Conservation (phyloP, 2,329 filamentous ascomycete species). For the Dactylellina cionopaga region DNA sequence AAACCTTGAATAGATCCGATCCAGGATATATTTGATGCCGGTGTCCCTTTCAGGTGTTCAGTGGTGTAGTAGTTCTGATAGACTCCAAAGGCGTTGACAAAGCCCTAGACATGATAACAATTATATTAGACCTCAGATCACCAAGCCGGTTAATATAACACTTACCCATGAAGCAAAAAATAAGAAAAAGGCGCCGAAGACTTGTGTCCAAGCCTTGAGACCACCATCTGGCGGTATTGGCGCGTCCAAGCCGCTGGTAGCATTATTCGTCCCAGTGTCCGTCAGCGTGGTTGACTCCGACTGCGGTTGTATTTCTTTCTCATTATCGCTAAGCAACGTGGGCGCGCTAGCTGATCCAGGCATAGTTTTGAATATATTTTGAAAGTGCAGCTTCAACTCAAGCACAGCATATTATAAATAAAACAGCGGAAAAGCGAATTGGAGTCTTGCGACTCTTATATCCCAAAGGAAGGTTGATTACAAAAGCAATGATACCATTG, state of each 20-base stretch:
- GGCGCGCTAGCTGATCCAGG: conserved; percentile 12
- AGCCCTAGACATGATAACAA: conserved; percentile 56
- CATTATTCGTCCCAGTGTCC: conserved; percentile 1
- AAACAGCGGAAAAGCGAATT: background rate
- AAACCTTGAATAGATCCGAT: conserved; percentile 65
- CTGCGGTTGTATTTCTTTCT: conserved; percentile 21
- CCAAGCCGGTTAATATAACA: background rate
- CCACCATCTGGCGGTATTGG: conserved; percentile 63
- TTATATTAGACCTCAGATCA: too few relatives aligned
- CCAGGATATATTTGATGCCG: conserved; percentile 61
- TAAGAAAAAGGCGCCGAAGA: conserved; percentile 65
- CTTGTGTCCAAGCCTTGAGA: conserved; percentile 68
- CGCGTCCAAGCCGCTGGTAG: conserved; percentile 1
- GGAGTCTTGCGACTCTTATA: background rate
- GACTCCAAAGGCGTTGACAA: conserved; percentile 62
- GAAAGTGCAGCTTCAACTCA: background rate
- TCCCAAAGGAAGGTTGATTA: too few relatives aligned
- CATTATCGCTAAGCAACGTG: conserved; percentile 33
- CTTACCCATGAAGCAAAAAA: conserved; percentile 68
- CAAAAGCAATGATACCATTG: too few relatives aligned
- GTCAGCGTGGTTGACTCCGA: background rate
- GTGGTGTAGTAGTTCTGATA: conserved; percentile 64
- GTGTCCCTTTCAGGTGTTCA: conserved; percentile 49
- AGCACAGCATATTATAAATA: background rate
- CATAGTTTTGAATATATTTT: background rate